These are phyloP conservation scores for Auriscalpium orientale DNA, from an alignment of 768 basidiomycete genomes.

Conservation along the genomic window DNA sequence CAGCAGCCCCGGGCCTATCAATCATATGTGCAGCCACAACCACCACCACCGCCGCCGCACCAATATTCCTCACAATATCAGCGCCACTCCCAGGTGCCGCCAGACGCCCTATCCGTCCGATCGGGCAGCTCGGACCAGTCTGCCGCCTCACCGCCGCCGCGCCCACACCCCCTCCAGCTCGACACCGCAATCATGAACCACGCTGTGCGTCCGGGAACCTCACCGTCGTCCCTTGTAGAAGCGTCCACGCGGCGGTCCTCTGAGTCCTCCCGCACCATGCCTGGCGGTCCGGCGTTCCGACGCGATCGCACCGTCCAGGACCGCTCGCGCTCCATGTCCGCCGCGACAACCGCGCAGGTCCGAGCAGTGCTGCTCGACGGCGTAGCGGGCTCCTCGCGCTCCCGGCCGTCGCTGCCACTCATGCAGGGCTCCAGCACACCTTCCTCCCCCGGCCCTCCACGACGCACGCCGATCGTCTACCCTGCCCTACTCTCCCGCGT, in stretches of 20 bases:
- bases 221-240: constrained; percentile 32
- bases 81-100: constrained; percentile 12
- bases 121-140: constrained; percentile 29
- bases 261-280: constrained; percentile 60
- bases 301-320: constrained; percentile 59
- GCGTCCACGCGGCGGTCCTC: constrained; percentile 49
- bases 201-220: constrained; percentile 12
- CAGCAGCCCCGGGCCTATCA: neutral
- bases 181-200: constrained; percentile 37
- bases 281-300: constrained; percentile 40
- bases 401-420: constrained; percentile 25
- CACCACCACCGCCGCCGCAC: neutral
- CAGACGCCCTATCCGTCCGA: constrained; percentile 31
- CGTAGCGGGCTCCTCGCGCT: constrained; percentile 22
- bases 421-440: constrained; percentile 23
- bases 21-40: neutral
- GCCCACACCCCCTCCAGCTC: constrained; percentile 50
- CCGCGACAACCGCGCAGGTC: constrained; percentile 39
- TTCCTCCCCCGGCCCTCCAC: constrained; percentile 20
- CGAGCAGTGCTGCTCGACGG: constrained; percentile 36
- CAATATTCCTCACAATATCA: constrained; percentile 11
- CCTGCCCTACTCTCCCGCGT: constrained; percentile 95
- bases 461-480: constrained; percentile 75
- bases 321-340: constrained; percentile 72
- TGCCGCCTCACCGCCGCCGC: constrained; percentile 21